These are phyloP conservation scores for Phytophthora syringae DNA, from an alignment of 352 stramenopile species.

Conservation along the genomic window DNA sequence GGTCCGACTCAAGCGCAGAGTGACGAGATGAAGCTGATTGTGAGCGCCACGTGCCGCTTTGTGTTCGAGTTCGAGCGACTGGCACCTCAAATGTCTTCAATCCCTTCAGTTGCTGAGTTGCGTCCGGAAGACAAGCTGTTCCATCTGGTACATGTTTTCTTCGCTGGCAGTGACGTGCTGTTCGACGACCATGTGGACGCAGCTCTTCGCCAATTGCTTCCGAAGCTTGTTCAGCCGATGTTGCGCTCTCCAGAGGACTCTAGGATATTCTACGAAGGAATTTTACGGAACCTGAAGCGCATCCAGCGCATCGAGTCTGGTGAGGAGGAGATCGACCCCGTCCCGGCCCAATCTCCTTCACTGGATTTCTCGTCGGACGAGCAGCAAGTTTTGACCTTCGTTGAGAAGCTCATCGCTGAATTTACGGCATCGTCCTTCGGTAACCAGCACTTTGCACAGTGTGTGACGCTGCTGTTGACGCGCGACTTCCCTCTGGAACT, in stretches of 20 bases:
- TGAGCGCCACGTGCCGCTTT: conserved; percentile 72
- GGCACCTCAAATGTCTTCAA: conserved; percentile 23
- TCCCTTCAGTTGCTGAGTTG: conserved; percentile 35
- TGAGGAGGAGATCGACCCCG: conserved; percentile 1
- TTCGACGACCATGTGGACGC: conserved; percentile 72
- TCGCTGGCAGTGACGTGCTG: conserved; percentile 71
- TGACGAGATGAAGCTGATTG: conserved; percentile 77
- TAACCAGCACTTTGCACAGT: conserved; percentile 70
- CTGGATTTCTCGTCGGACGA: conserved; percentile 54
- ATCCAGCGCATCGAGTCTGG: conserved; percentile 53
- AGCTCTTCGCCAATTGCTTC: conserved; percentile 55
- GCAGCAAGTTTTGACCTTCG: conserved; percentile 66
- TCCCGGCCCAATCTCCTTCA: conserved; percentile 1
- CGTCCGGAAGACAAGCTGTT: conserved; percentile 75
- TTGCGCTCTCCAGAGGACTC: conserved; percentile 30
- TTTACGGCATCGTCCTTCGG: conserved; percentile 75
- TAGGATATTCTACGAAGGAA: conserved; percentile 47
- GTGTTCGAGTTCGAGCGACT: conserved; percentile 60
- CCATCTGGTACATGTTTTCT: conserved; percentile 77
- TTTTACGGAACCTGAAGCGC: conserved; percentile 57
- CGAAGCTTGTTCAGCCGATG: conserved; percentile 49
- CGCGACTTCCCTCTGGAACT: conserved; percentile 63
- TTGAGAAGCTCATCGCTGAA: conserved; percentile 70
- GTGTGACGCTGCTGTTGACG: conserved; percentile 64
- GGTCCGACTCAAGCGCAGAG: conserved; percentile 54